phyloP scores from a whole-genome alignment of 106 monocot species.

The Dendrobium officinale region DNA sequence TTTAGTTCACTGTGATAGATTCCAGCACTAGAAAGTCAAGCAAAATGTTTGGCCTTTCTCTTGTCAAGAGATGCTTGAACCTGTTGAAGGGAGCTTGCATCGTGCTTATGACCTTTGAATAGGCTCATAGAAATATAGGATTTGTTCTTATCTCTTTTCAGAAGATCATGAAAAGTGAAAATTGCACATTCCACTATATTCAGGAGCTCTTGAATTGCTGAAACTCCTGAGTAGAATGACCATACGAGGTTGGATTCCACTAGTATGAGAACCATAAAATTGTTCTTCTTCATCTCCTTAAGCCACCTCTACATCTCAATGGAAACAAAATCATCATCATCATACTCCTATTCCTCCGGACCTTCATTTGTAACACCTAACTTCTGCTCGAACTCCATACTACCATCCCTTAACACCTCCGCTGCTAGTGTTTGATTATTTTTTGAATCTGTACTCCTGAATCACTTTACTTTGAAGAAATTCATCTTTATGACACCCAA shows the following conservation, averaged over 20 bases:
- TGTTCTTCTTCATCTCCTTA: constrained; percentile 90
- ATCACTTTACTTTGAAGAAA: constrained; percentile 51
- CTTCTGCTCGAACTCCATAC: constrained; percentile 15
- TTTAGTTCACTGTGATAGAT: no score
- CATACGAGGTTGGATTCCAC: constrained; percentile 39
- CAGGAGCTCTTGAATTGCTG: constrained; percentile 79
- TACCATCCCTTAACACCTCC: constrained; percentile 9
- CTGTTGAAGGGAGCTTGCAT: constrained; percentile 60
- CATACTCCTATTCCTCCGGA: constrained; percentile 23
- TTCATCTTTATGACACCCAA: constrained; percentile 33
- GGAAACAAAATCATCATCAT: constrained; percentile 68
- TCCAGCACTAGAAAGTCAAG: no score
- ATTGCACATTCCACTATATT: constrained; percentile 58
- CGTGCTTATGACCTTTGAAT: constrained; percentile 39
- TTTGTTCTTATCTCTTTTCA: constrained; percentile 70
- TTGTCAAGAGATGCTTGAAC: constrained; percentile 66
- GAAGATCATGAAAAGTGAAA: constrained; percentile 56
- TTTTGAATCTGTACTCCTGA: constrained; percentile 18
- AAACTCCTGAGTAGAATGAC: constrained; percentile 63
- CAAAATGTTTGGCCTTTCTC: not conserved
- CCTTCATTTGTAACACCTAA: not conserved
- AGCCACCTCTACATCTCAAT: constrained; percentile 88
- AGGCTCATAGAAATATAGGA: constrained; percentile 17
- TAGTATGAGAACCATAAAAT: constrained; percentile 94
- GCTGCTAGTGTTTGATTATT: not conserved